These are phyloP conservation scores for Tolypocladium pustulatum DNA, from an alignment of 2,329 filamentous ascomycete genomes.

Conservation along the genomic window DNA sequence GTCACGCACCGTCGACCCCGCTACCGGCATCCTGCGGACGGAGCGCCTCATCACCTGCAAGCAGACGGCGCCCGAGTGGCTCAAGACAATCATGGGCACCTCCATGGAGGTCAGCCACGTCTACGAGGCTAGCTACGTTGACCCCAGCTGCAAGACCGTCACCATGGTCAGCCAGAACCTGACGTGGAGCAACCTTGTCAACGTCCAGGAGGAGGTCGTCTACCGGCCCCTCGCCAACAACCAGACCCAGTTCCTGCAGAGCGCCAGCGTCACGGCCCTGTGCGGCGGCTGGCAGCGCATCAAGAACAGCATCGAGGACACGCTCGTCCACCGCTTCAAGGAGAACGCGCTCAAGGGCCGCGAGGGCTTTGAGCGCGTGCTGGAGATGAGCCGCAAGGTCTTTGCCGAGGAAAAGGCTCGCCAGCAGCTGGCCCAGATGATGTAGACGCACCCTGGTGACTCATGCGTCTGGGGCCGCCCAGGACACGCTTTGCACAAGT, in stretches of 20 bases:
- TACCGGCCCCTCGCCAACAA: slow-evolving; percentile 55
- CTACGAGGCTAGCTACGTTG: slow-evolving; percentile 93
- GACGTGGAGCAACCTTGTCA: slow-evolving; percentile 83
- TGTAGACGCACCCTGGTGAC: neutral
- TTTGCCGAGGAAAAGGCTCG: slow-evolving; percentile 82
- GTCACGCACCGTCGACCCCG: slow-evolving; percentile 50
- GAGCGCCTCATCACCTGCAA: slow-evolving; percentile 54
- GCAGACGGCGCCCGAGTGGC: slow-evolving; percentile 63
- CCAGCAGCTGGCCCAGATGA: slow-evolving; percentile 7
- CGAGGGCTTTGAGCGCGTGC: slow-evolving; percentile 89
- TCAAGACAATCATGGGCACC: slow-evolving; percentile 65
- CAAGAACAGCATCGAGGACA: slow-evolving; percentile 91
- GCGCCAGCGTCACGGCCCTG: slow-evolving; percentile 84
- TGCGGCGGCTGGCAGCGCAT: slow-evolving; percentile 97
- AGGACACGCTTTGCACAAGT: neutral
- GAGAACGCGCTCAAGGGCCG: slow-evolving; percentile 86
- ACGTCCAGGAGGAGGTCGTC: slow-evolving; percentile 83
- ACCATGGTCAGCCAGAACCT: slow-evolving; percentile 96
- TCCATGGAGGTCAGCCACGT: slow-evolving; percentile 75
- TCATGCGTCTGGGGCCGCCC: neutral
- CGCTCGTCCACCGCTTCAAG: slow-evolving; percentile 75
- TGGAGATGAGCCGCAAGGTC: slow-evolving; percentile 84
- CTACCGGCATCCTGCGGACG: slow-evolving; percentile 49
- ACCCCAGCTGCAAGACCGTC: slow-evolving; percentile 71
- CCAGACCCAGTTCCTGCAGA: slow-evolving; percentile 76